Base-by-base conservation (phyloP, 2,329 filamentous ascomycete species). In the Curvularia sp. region DNA sequence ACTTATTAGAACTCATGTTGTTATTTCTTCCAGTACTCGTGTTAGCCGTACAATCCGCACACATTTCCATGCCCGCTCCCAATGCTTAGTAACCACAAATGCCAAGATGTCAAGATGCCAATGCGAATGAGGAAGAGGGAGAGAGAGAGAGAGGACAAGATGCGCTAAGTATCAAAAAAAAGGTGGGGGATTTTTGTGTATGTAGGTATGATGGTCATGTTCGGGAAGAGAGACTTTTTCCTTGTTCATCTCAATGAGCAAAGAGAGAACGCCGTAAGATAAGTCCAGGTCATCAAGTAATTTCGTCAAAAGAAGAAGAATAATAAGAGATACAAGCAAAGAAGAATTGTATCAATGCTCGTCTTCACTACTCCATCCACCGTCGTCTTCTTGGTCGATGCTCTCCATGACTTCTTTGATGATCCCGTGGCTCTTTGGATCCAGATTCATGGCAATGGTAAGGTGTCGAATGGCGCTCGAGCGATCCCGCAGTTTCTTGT, bases 361-460 rank as follows among this genome's bases (percentile, higher is more conserved):
- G 30, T 74, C 74, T n/a, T 72, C 74, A 58, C 71, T 74, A 48
- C 71, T 73, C 70, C 69, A 72, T 2, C 61, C 68, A 3, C 60
- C 74, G 55, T 83, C 83, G 21, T 86, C 84, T 59, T 91, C 89
- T 55, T 93, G 89, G 70, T 96, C 92, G 57, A 98, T 85, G 68
- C 89, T 89, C 80, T 98, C 94, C 80, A 99, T 97, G 18, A 92
- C 93, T 75, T 97, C 93, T 79, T 98, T 99, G 78, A 99, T 97
- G 77, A 93, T 90, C 63, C 91, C 89, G 65, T 92, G 93, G 69
- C 94, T 94, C 88, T 98, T 98, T 28, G 94, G 95, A 81, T 99
- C 95, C 71, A 99, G 81, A 77, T 97, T 97, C 72, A 98, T 81
- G 18, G 95, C 95, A 76, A 93, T 94, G 6, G 95, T 99, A 75